A percentile compares a stretch with the other conserved stretches of the same genome.
phyloP scores from a whole-genome alignment of 345 rosid genomes.

The Isatis tinctoria region DNA sequence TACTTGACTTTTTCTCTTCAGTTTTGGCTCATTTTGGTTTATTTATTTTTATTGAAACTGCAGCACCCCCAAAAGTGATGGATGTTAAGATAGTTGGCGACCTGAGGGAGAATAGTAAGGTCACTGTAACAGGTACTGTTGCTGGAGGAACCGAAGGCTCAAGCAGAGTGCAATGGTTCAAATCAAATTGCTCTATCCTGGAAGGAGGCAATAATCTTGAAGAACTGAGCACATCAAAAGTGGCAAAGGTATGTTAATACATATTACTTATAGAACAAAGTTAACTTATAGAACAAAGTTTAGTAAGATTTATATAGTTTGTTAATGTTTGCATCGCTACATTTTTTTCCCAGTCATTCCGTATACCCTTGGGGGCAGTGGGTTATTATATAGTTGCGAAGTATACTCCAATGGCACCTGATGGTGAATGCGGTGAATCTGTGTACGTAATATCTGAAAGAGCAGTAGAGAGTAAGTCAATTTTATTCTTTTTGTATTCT shows the following conservation, averaged over 20 bases:
- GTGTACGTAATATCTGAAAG: slow-evolving; percentile 68
- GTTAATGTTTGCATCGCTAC: slow-evolving; percentile 6
- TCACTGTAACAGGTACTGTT: slow-evolving; percentile 74
- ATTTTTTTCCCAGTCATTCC: slow-evolving; percentile 62
- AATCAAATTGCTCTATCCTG: slow-evolving; percentile 49
- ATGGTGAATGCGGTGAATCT: slow-evolving; percentile 88
- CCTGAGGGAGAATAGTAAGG: slow-evolving; percentile 78
- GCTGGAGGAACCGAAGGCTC: slow-evolving; percentile 93
- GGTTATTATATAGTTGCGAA: slow-evolving; percentile 73
- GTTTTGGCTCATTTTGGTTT: neutral
- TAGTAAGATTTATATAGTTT: neutral
- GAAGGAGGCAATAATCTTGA: slow-evolving; percentile 67
- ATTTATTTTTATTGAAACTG: neutral
- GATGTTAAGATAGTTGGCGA: slow-evolving; percentile 88
- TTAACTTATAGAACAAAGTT: neutral
- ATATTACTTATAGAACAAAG: neutral
- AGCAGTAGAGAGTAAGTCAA: slow-evolving; percentile 71
- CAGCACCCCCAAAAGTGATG: slow-evolving; percentile 94
- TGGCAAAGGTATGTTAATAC: slow-evolving; percentile 63
- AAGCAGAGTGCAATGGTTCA: slow-evolving; percentile 97
- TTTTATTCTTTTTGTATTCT: neutral
- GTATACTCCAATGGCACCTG: slow-evolving; percentile 82
- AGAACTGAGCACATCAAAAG: slow-evolving; percentile 78
- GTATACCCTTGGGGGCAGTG: slow-evolving; percentile 94
- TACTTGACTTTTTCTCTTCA: neutral